Evolutionary conservation across 768 basidiomycete species (phyloP), one percentile per base, ranked within the genome.

Genomic region (Podaxis pistillaris): DNA sequence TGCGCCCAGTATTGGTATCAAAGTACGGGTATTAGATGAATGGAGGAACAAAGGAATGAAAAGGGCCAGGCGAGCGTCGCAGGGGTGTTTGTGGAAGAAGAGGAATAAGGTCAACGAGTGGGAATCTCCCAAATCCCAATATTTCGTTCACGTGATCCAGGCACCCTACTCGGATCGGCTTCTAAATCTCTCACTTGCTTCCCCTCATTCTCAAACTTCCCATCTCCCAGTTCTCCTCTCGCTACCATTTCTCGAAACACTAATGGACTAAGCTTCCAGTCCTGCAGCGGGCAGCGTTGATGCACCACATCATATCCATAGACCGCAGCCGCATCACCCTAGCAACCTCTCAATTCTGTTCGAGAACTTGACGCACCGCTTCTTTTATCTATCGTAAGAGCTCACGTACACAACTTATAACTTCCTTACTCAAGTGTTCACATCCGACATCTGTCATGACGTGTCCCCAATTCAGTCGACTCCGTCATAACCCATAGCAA

Each of bases 121-220:
- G 56, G 56, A 57, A 57, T 19, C 44, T 46, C 19, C 1, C 56
- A 37, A 6, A 1, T 22, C 7, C 46, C 44, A 46, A 49, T 33
- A 49, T n/a, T 58, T 36, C n/a, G 1, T 9, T 17, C 58, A 59
- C 58, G 47, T 60, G 58, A 60, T 28, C 17, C 5, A 59, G 58
- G 57, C 57, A 58, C 57, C 26, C 15, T 33, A 12, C 56, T 44
- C 56, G 19, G 24, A 26, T 56, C 55, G 44, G 44, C 44, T n/a
- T 55, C 19, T 33, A 5, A 33, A 17, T 19, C 15, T 28, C 52
- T 37, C 52, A 24, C 26, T 24, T 3, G 17, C 2, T 30, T 33
- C n/a, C 41, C 4, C 30, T 36, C 33, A 30, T 28, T 36, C 17
- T 13, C 30, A 53, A 53, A 15, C 40, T 6, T 22, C n/a, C n/a